These are phyloP conservation scores for Suillus hirtellus DNA, from an alignment of 768 basidiomycete species.

Conservation along the genomic window DNA sequence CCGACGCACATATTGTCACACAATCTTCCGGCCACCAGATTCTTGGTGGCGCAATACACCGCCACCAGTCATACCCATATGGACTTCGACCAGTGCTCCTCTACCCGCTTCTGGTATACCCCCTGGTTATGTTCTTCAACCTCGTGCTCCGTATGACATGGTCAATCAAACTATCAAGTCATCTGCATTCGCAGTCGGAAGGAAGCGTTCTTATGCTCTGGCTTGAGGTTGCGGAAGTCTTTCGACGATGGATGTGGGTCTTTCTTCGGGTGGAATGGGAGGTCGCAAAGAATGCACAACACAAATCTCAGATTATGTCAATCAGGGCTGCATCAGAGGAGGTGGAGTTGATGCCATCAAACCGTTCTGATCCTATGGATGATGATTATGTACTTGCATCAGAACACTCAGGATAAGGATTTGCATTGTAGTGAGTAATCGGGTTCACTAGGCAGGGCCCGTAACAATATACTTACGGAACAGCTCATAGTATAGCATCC, in stretches of 20 bases:
- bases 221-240: slow-evolving; percentile 86
- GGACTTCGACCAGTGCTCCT: slow-evolving; percentile 77
- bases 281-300: slow-evolving; percentile 57
- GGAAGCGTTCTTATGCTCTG: slow-evolving; percentile 84
- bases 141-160: slow-evolving; percentile 89
- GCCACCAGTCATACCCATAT: slow-evolving; percentile 48
- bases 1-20: slow-evolving; percentile 12
- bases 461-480: slow-evolving; percentile 5
- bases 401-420: background rate
- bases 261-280: slow-evolving; percentile 98
- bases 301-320: slow-evolving; percentile 6
- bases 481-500: slow-evolving; percentile 1
- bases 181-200: slow-evolving; percentile 78
- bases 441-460: slow-evolving; percentile 2
- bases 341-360: slow-evolving; percentile 18
- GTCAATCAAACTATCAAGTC: slow-evolving; percentile 87
- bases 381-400: slow-evolving; percentile 20
- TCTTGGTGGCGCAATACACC: slow-evolving; percentile 16
- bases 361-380: slow-evolving; percentile 16
- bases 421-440: slow-evolving; percentile 18
- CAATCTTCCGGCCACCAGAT: slow-evolving; percentile 11
- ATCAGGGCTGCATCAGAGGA: slow-evolving; percentile 14
- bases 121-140: slow-evolving; percentile 78
- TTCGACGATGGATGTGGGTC: slow-evolving; percentile 97
- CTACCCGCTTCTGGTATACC: slow-evolving; percentile 83